Evolutionary conservation across 768 basidiomycete species (phyloP), one percentile per base, ranked within the genome.

Genomic region (Dioszegia aurantiaca): DNA sequence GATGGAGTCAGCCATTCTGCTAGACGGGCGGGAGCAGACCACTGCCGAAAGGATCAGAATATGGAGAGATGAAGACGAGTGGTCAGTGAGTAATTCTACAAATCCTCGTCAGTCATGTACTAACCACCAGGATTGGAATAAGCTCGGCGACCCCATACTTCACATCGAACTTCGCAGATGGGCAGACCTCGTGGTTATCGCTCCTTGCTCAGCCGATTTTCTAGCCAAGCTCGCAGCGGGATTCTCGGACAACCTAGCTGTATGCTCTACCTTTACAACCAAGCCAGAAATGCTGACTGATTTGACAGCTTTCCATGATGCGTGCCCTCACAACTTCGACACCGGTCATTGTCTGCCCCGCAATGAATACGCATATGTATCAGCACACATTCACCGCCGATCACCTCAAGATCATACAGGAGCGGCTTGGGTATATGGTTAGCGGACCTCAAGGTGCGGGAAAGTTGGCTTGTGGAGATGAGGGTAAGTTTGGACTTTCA

Each of bases 311-410:
- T 14, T 81, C 79, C 1, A 67, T 95, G 3, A 82, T 95, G 60
- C 85, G 90, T 21, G 93, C 90, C 0, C 79, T 94, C 0, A 81
- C 88, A 2, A 89, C 92, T 0, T 81, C 83, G 5, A 95, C 90
- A 0, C 88, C 88, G 6, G 91, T 90, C 6, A 90, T 87, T 69
- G 77, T 97, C 36, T 98, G 93, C 71, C 94, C 94, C 1, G 95
- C 94, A 0, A 99, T 98, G 94, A 99, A 99, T 76, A 98, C 95
- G 2, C 80, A 90, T 64, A 99, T 99, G 94, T 98, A 89, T 71
- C 85, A 88, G 59, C 93, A 98, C 72, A 91, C 91, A 19, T 81
- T 98, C 42, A 97, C 93, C 0, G 82, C 84, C 1, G 83, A 87
- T 62, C 95, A 99, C 70, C 77, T 98, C 41, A 82, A 84, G 23